These are phyloP conservation scores for Zoysia pacifica DNA, from an alignment of 176 grass and related monocot genomes.

Conservation along the genomic window DNA sequence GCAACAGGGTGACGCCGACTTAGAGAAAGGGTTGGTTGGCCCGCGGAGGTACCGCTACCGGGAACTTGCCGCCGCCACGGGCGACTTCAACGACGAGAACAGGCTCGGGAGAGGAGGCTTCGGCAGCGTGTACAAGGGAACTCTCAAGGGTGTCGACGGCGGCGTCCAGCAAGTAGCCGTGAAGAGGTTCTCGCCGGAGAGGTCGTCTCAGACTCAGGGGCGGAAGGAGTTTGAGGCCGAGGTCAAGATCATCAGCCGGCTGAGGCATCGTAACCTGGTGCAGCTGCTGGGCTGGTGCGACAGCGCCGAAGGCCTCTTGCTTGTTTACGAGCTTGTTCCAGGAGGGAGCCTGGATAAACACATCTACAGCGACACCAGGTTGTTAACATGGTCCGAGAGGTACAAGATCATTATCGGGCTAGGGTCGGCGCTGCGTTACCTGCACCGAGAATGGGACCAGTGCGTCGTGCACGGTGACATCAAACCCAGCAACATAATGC, in stretches of 20 bases:
- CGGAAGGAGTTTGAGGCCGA: conserved; percentile 22
- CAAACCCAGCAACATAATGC: conserved; percentile 30
- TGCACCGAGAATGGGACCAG: not conserved
- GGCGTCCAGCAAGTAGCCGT: not conserved
- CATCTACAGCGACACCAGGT: not conserved
- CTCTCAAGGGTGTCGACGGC: not conserved
- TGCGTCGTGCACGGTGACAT: conserved; percentile 20
- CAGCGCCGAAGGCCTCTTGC: not conserved
- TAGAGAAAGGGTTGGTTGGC: not conserved
- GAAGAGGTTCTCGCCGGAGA: not conserved
- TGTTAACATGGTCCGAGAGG: not conserved
- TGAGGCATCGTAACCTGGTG: conserved; percentile 49
- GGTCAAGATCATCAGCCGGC: conserved; percentile 44
- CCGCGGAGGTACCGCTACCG: not conserved
- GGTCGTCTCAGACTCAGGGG: not conserved
- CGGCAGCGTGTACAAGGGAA: not conserved
- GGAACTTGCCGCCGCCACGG: conserved; percentile 18
- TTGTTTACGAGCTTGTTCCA: conserved; percentile 4
- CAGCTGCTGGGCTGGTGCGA: conserved; percentile 34
- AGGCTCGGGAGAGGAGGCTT: conserved; percentile 34
- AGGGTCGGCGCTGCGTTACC: not conserved
- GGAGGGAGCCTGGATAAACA: conserved; percentile 46
- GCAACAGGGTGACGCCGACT: fast-evolving
- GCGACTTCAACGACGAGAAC: not conserved
- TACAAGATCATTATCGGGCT: not conserved